Evolutionary conservation across 2,329 filamentous ascomycete genomes (phyloP).

Genomic region (Podosphaera xanthii): DNA sequence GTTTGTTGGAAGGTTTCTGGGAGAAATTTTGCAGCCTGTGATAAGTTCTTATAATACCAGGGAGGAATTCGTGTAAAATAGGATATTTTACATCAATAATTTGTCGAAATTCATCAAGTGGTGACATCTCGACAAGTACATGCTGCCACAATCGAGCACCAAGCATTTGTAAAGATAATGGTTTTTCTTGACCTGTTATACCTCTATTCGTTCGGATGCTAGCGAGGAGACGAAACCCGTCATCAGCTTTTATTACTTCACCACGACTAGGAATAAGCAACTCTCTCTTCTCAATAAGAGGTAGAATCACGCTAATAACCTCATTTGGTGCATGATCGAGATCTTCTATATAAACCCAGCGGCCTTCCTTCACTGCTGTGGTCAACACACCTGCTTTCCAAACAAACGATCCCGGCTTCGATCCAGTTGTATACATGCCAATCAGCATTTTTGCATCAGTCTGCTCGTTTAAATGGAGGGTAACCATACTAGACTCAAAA

Average conservation of each 20-base stretch:
- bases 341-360: conserved; percentile 96
- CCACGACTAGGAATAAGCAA: conserved; percentile 74
- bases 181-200: conserved; percentile 39
- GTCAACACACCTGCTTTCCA: conserved; percentile 89
- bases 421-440: conserved; percentile 78
- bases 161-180: conserved; percentile 46
- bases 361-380: conserved; percentile 76
- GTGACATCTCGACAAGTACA: conserved; percentile 44
- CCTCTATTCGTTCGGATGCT: conserved; percentile 63
- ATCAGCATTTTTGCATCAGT: conserved; percentile 93
- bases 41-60: conserved; percentile 36
- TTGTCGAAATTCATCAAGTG: conserved; percentile 45
- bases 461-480: conserved; percentile 89
- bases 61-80: conserved; percentile 36
- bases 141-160: conserved; percentile 71
- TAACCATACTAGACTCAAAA: conserved; percentile 66
- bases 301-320: conserved; percentile 77
- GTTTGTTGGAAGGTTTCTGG: conserved; percentile 17
- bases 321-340: conserved; percentile 86
- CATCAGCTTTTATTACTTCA: conserved; percentile 60
- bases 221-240: conserved; percentile 75
- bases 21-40: conserved; percentile 26
- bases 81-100: conserved; percentile 54
- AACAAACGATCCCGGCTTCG: conserved; percentile 67
- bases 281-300: conserved; percentile 80